A percentile compares a stretch with the other conserved stretches of the same genome.
Conservation (phyloP, 306 rosid genomes). For the Arachis stenosperma region DNA sequence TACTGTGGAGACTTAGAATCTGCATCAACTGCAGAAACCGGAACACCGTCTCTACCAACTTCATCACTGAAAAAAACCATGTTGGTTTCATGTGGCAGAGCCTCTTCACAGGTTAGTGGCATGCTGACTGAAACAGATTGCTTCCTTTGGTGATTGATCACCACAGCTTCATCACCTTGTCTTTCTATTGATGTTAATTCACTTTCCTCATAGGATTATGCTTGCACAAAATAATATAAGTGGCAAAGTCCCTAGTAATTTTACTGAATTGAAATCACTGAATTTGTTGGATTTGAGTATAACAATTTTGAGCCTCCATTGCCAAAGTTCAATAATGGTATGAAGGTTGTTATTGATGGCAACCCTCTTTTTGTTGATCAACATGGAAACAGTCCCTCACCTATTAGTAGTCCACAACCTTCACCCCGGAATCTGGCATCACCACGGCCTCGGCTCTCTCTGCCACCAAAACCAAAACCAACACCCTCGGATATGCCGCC, state of each 20-base stretch:
- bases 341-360: slow-evolving; percentile 53
- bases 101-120: no score
- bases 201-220: slow-evolving; percentile 51
- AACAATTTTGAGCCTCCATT: slow-evolving; percentile 74
- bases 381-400: slow-evolving; percentile 42
- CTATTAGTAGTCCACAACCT: slow-evolving; percentile 45
- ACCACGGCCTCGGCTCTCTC: slow-evolving; percentile 26
- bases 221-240: slow-evolving; percentile 56
- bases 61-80: no score
- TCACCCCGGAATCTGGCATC: slow-evolving; percentile 24
- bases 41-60: no score
- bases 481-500: slow-evolving; percentile 36
- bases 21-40: no score
- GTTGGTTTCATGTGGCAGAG: no score
- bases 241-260: slow-evolving; percentile 56
- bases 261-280: slow-evolving; percentile 56
- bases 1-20: no score
- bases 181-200: no score
- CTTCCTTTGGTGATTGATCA: no score
- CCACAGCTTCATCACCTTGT: no score
- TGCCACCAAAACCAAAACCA: slow-evolving; percentile 32
- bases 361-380: slow-evolving; percentile 58
- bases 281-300: slow-evolving; percentile 62
- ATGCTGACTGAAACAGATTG: no score
- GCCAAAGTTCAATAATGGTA: slow-evolving; percentile 55